A percentile compares a stretch with the other conserved stretches of the same genome.
Evolutionary conservation across 805 yeast species (phyloP).

Genomic region (Cyberlindnera meyerae): DNA sequence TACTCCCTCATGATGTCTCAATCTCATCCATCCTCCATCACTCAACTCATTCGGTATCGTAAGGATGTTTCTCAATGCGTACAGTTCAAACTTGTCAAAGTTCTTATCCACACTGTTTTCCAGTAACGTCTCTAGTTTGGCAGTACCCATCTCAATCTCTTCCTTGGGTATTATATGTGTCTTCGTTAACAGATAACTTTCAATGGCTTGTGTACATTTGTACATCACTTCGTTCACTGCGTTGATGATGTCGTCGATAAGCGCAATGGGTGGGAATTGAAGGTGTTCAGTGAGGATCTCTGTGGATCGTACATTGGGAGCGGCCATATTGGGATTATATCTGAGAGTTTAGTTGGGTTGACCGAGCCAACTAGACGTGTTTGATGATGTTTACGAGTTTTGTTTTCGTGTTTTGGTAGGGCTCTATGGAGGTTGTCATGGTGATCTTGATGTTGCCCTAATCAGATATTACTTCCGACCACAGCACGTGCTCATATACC

Average conservation of each 20-base stretch:
- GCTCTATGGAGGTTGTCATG: too few species aligned
- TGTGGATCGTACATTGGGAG: slow-evolving; percentile 28
- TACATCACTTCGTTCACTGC: slow-evolving; percentile 81
- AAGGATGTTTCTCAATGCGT: slow-evolving; percentile 71
- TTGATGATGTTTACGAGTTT: too few species aligned
- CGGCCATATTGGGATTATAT: too few species aligned
- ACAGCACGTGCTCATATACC: too few species aligned
- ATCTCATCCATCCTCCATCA: slow-evolving; percentile 58
- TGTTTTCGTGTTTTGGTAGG: too few species aligned
- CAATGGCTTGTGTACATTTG: slow-evolving; percentile 76
- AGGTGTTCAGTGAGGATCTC: slow-evolving; percentile 77
- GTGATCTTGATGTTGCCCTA: too few species aligned
- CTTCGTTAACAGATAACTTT: slow-evolving; percentile 47
- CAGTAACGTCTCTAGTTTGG: slow-evolving; percentile 68
- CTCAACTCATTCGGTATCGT: slow-evolving; percentile 48
- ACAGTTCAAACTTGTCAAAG: slow-evolving; percentile 82
- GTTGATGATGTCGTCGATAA: slow-evolving; percentile 83
- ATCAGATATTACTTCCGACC: too few species aligned
- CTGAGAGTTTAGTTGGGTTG: too few species aligned
- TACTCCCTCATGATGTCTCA: slow-evolving; percentile 65
- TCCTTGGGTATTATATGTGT: slow-evolving; percentile 22
- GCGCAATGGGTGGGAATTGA: slow-evolving; percentile 76
- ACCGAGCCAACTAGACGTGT: too few species aligned
- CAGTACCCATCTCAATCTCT: slow-evolving; percentile 75
- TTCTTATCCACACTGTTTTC: slow-evolving; percentile 74